phyloP scores from a whole-genome alignment of 805 yeast species.

The Metschnikowia amazonensis region DNA sequence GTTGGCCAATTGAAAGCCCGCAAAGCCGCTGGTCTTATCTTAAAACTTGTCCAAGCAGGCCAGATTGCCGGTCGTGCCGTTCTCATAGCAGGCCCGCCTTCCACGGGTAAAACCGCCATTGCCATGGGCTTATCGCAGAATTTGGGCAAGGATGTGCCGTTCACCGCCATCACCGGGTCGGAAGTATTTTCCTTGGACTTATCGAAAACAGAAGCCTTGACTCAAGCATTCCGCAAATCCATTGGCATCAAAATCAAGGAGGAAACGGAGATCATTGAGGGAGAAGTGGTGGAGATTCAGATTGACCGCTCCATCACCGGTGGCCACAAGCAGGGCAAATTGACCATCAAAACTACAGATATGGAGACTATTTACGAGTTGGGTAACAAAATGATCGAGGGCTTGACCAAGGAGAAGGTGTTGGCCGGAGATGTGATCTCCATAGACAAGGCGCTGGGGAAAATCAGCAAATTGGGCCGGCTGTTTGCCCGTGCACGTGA shows the following conservation, averaged over 20 bases:
- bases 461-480: slow-evolving; percentile 90
- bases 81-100: slow-evolving; percentile 95
- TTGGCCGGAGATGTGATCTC: slow-evolving; percentile 96
- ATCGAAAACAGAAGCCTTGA: slow-evolving; percentile 91
- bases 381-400: slow-evolving; percentile 91
- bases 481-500: slow-evolving; percentile 95
- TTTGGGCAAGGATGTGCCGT: slow-evolving; percentile 79
- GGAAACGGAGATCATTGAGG: slow-evolving; percentile 96
- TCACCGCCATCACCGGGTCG: slow-evolving; percentile 91
- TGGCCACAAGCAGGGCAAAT: slow-evolving; percentile 97
- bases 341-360: slow-evolving; percentile 94
- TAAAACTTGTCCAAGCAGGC: slow-evolving; percentile 91
- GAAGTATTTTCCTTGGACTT: slow-evolving; percentile 90
- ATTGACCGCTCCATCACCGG: slow-evolving; percentile 92
- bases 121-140: slow-evolving; percentile 89
- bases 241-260: slow-evolving; percentile 95
- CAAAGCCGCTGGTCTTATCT: slow-evolving; percentile 90
- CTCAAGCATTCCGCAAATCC: slow-evolving; percentile 93
- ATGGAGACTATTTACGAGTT: slow-evolving; percentile 98
- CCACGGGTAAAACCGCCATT: slow-evolving; percentile 97
- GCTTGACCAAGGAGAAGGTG: slow-evolving; percentile 90
- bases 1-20: slow-evolving; percentile 96
- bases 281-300: slow-evolving; percentile 97
- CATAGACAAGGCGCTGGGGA: slow-evolving; percentile 93
- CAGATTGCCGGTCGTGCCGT: slow-evolving; percentile 97